A percentile compares a stretch with the other conserved stretches of the same genome.
These are phyloP conservation scores for Spencermartinsiella europaea DNA, from an alignment of 805 yeast genomes.

Conservation along the genomic window DNA sequence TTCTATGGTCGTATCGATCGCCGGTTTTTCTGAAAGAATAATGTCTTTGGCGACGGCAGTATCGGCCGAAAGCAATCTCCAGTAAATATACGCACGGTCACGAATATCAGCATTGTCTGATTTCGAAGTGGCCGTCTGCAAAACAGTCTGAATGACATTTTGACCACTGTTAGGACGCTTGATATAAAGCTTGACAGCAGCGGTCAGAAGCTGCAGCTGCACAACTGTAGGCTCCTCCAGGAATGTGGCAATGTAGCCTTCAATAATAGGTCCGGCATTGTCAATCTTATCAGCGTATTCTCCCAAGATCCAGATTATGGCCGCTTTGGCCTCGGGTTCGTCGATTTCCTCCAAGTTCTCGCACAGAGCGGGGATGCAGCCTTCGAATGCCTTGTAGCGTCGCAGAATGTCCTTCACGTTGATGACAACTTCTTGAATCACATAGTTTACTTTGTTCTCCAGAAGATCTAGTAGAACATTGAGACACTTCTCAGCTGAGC, in stretches of 20 bases:
- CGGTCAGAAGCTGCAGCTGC: slow-evolving; percentile 69
- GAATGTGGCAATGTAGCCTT: slow-evolving; percentile 43
- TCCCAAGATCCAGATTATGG: slow-evolving; percentile 82
- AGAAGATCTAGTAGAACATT: slow-evolving; percentile 60
- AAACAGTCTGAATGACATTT: slow-evolving; percentile 70
- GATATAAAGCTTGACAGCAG: slow-evolving; percentile 71
- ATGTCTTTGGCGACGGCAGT: slow-evolving; percentile 64
- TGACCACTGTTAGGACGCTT: slow-evolving; percentile 51
- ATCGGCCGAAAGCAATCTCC: slow-evolving; percentile 81
- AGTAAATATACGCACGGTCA: slow-evolving; percentile 81
- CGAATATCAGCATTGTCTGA: slow-evolving; percentile 80
- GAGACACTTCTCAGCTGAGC: slow-evolving; percentile 62
- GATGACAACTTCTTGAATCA: slow-evolving; percentile 74
- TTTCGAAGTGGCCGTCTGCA: slow-evolving; percentile 71
- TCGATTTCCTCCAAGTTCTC: slow-evolving; percentile 51
- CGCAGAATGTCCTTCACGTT: slow-evolving; percentile 73
- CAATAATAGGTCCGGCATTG: slow-evolving; percentile 36
- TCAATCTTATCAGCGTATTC: slow-evolving; percentile 57
- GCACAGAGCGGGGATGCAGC: slow-evolving; percentile 42
- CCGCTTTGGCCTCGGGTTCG: slow-evolving; percentile 74
- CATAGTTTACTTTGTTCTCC: slow-evolving; percentile 62
- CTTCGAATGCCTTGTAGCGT: slow-evolving; percentile 61
- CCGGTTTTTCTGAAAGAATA: slow-evolving; percentile 60
- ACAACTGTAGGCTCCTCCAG: slow-evolving; percentile 70
- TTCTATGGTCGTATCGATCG: slow-evolving; percentile 67